phyloP scores from a whole-genome alignment of 495 filamentous ascomycete species.

The Physcia stellaris region DNA sequence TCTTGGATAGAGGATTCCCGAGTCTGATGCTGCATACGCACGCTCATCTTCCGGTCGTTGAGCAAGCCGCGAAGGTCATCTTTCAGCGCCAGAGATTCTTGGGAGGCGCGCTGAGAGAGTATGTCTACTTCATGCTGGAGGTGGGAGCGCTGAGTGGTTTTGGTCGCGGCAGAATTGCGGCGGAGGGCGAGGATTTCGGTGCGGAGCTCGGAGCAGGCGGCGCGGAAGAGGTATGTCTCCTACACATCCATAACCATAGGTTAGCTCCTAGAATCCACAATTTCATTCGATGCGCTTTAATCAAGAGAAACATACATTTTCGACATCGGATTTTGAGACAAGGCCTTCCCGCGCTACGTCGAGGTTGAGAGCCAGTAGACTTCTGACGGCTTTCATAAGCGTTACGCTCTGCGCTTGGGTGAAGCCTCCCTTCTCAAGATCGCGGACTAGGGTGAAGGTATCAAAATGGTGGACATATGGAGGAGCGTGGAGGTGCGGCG shows the following conservation, averaged over 20 bases:
- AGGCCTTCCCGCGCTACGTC: conserved; percentile 61
- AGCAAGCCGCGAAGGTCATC: conserved; percentile 93
- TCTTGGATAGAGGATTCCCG: conserved; percentile 81
- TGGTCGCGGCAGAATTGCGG: conserved; percentile 48
- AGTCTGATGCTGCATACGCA: conserved; percentile 66
- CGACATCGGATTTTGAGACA: conserved; percentile 65
- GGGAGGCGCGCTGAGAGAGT: conserved; percentile 63
- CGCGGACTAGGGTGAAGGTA: conserved; percentile 71
- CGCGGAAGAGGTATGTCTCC: conserved; percentile 86
- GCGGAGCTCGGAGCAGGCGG: conserved; percentile 83
- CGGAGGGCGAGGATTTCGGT: conserved; percentile 34
- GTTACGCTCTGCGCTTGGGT: conserved; percentile 54
- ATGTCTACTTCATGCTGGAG: conserved; percentile 93
- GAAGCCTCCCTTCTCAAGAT: conserved; percentile 58
- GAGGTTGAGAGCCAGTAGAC: conserved; percentile 62
- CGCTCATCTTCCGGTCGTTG: conserved; percentile 88
- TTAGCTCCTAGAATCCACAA: too few relatives aligned
- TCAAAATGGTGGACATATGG: conserved; percentile 95
- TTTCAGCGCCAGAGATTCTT: conserved; percentile 65
- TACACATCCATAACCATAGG: conserved; percentile 14
- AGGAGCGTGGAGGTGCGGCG: conserved; percentile 54
- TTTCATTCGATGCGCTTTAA: too few relatives aligned
- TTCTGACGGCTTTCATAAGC: conserved; percentile 78
- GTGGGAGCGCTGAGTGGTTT: conserved; percentile 65
- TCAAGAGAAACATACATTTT: conserved; percentile 37